Evolutionary conservation across 805 yeast species (phyloP).

Genomic region (Wickerhamomyces rabaulensis): DNA sequence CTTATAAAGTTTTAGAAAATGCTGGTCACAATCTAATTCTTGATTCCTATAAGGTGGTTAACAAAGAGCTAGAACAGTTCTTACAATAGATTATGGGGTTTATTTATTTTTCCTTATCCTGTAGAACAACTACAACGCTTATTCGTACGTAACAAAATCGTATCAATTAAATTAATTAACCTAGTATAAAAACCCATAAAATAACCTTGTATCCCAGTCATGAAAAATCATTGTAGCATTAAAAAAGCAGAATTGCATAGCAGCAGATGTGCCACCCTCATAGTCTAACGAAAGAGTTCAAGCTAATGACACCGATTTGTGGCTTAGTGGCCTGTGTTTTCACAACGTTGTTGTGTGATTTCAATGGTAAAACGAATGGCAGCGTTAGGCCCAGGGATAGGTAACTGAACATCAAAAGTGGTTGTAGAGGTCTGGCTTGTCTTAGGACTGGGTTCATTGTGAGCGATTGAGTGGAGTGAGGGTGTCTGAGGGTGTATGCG

Average conservation of each 20-base stretch:
- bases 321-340: conserved; percentile 2
- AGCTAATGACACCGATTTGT: conserved; percentile 13
- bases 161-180: too few relatives aligned
- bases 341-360: conserved; percentile 10
- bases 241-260: not conserved
- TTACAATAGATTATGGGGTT: not conserved
- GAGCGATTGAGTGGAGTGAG: not conserved
- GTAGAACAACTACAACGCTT: not conserved
- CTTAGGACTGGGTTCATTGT: conserved; percentile 10
- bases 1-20: conserved; percentile 12
- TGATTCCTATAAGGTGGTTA: conserved; percentile 14
- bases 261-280: not conserved
- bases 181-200: not conserved
- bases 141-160: too few relatives aligned
- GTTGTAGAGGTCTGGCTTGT: conserved; percentile 10
- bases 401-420: conserved; percentile 20
- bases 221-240: not conserved
- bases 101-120: too few relatives aligned
- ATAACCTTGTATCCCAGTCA: not conserved
- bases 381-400: conserved; percentile 17
- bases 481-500: not conserved
- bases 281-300: conserved; percentile 16
- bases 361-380: conserved; percentile 18
- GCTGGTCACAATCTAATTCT: conserved; percentile 21
- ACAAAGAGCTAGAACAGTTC: conserved; percentile 5